Percentiles rank a stretch among this genome's conserved stretches.
Conservation (phyloP, 1,139 yeast species). For the Arxiozyma slooffiae region DNA sequence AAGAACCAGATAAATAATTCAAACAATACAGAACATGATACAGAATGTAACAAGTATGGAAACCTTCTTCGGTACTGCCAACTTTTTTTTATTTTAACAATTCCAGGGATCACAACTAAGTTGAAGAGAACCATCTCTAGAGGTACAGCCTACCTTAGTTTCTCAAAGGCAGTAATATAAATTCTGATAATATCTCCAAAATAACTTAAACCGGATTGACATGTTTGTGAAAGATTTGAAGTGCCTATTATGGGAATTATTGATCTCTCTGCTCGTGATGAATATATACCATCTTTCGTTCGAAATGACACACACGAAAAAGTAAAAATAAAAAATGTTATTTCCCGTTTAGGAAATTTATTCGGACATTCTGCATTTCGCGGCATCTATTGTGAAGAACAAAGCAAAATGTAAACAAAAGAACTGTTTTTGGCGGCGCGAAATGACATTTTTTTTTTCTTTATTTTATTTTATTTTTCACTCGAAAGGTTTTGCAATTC, state of each 20-base stretch:
- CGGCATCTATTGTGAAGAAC: no score
- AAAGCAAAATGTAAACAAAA: no score
- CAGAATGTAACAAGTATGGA: constrained; percentile 2
- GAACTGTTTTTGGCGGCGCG: no score
- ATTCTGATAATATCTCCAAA: constrained; percentile 1
- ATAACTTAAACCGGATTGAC: not conserved
- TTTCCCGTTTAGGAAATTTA: not conserved
- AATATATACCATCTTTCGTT: not conserved
- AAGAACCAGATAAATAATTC: no score
- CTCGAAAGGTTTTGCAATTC: not conserved
- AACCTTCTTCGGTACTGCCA: not conserved
- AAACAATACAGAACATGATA: constrained; percentile 2
- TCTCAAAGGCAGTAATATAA: constrained; percentile 31
- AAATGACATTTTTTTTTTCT: no score
- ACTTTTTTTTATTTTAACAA: no score
- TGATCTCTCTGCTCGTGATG: not conserved
- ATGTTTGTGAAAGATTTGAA: no score
- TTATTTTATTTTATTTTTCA: no score
- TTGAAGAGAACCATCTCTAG: constrained; percentile 15
- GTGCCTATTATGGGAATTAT: no score
- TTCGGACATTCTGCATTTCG: no score
- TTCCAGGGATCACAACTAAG: not conserved
- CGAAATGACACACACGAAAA: not conserved
- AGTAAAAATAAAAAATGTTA: no score
- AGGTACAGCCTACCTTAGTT: constrained; percentile 37